phyloP scores from a whole-genome alignment of 352 stramenopile species.

The Phytopythium mirpurense region DNA sequence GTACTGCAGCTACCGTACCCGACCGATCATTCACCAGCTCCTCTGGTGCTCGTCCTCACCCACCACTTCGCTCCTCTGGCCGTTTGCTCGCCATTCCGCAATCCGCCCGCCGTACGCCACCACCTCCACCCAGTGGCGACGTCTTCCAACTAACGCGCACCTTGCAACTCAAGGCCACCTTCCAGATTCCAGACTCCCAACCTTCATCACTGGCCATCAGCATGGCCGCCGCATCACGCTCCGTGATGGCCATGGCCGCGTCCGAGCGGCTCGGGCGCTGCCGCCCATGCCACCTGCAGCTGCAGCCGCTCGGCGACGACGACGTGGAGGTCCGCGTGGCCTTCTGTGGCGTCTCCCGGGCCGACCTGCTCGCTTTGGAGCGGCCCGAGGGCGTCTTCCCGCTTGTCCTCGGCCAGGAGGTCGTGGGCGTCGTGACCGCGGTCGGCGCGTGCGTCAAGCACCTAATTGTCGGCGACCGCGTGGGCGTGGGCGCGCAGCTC shows the following conservation, averaged over 20 bases:
- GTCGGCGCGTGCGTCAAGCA: constrained; percentile 23
- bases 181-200: too few species aligned
- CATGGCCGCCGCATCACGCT: too few species aligned
- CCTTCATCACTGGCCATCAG: too few species aligned
- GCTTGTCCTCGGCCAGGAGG: constrained; percentile 23
- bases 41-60: too few species aligned
- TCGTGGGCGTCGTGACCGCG: constrained; percentile 10
- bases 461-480: constrained; percentile 45
- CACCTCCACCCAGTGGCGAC: too few species aligned
- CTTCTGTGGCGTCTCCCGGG: constrained; percentile 55
- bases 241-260: constrained; percentile 30
- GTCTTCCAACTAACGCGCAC: too few species aligned
- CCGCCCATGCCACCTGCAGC: constrained; percentile 28
- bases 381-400: constrained; percentile 25
- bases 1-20: too few species aligned
- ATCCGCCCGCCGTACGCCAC: too few species aligned
- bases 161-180: too few species aligned
- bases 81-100: too few species aligned
- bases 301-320: constrained; percentile 27
- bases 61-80: too few species aligned
- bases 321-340: constrained; percentile 62
- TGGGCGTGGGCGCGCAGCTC: constrained; percentile 71
- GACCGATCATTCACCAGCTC: too few species aligned
- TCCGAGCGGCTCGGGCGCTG: constrained; percentile 19
- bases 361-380: constrained; percentile 15